Evolutionary conservation across 352 stramenopile species (phyloP).

Genomic region (Globisporangium yorkense): DNA sequence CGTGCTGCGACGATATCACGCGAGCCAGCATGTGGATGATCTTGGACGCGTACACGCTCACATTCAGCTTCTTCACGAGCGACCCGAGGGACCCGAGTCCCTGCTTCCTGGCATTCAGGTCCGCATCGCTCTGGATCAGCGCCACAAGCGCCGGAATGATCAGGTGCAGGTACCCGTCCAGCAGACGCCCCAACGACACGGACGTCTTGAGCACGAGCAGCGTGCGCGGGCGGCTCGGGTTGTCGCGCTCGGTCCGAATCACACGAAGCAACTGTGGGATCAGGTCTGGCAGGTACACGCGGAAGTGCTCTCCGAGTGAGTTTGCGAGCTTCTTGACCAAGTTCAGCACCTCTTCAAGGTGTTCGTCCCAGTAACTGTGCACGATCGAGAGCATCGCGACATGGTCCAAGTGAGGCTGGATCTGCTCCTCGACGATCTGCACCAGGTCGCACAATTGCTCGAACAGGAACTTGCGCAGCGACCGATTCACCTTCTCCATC

Average conservation of each 20-base stretch:
- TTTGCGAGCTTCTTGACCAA: conserved; percentile 92
- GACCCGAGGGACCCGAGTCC: conserved; percentile 74
- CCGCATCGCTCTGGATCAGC: conserved; percentile 80
- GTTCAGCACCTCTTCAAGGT: conserved; percentile 96
- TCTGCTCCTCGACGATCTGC: conserved; percentile 95
- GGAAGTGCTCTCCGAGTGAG: conserved; percentile 82
- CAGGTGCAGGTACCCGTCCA: conserved; percentile 83
- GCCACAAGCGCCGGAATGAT: conserved; percentile 79
- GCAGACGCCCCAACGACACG: conserved; percentile 63
- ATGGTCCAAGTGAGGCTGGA: conserved; percentile 88
- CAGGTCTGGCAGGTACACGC: conserved; percentile 83
- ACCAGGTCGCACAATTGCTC: conserved; percentile 96
- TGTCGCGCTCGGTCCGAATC: conserved; percentile 76
- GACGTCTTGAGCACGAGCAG: conserved; percentile 74
- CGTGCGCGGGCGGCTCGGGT: conserved; percentile 55
- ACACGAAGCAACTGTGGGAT: conserved; percentile 86
- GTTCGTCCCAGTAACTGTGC: conserved; percentile 85
- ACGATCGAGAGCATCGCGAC: conserved; percentile 80
- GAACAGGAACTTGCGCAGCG: conserved; percentile 93
- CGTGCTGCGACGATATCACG: conserved; percentile 74
- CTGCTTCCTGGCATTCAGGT: conserved; percentile 77
- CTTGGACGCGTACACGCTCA: conserved; percentile 85
- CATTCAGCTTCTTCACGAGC: conserved; percentile 87
- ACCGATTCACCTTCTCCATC: conserved; percentile 84
- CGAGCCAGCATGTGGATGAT: conserved; percentile 88